Evolutionary conservation across 2,329 filamentous ascomycete genomes (phyloP), one percentile per base, ranked within the genome.

Genomic region (Diaporthe sp.): DNA sequence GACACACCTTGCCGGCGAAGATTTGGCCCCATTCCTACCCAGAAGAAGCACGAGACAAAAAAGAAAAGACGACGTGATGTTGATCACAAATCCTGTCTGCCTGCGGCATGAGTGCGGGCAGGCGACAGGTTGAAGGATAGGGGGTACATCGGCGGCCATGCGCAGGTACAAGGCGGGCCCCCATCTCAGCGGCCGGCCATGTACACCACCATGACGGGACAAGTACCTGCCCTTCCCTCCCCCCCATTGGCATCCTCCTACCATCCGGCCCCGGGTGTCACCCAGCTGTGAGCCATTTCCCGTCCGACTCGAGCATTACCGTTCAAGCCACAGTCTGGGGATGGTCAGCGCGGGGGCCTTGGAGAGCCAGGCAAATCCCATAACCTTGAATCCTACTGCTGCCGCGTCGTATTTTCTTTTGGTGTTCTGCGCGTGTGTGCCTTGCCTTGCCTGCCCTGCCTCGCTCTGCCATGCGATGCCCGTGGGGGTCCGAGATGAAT

Each of bases 351-450:
- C 25, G 45, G 64, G 64, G 64, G 13, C 64, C n/a, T 52, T 45
- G 45, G 45, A 1, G n/a, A 40, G 47, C n/a, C 47, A 40, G 4
- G 15, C n/a, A 45, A 25, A 54, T 68, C 47, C 45, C 47, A 52
- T 17, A 68, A 68, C 64, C 64, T 68, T 68, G 64, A 68, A 68
- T 68, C 47, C 64, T 54, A 25, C 57, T 40, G 64, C n/a, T 28
- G 45, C 64, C 64, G 13, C 38, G 45, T 33, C 40, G 47, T 68
- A 45, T 35, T 25, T 15, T 12, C 10, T 19, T 38, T 52, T 35
- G 61, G 30, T 28, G 60, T 45, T 19, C 22, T 30, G 30, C 19
- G n/a, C 1, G 22, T 28, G n/a, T 28, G 57, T 60, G 57, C 33
- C 19, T 28, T 64, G 28, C 60, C 40, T 58, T 57, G 19, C 54